A percentile compares a stretch with the other conserved stretches of the same genome.
Evolutionary conservation across 371 early-diverging fungal species (phyloP).

Genomic region (Nematocida ausubeli): DNA sequence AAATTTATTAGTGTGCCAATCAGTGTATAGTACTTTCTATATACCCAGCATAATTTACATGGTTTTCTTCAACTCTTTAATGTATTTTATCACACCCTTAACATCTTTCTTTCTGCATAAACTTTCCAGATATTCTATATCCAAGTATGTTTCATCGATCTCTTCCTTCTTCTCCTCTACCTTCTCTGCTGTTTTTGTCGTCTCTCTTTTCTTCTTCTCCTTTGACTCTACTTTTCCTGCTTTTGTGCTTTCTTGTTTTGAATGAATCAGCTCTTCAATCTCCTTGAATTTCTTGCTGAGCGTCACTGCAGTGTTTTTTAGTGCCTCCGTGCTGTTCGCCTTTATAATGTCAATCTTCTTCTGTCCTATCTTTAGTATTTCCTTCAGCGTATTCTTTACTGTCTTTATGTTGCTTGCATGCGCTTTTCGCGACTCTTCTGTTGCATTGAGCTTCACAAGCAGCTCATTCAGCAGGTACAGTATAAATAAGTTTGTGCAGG

Average conservation of each 20-base stretch:
- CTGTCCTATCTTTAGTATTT: slow-evolving; percentile 8
- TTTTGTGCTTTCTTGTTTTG: neutral
- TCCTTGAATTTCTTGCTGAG: slow-evolving; percentile 21
- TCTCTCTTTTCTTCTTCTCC: neutral
- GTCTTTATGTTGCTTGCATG: neutral
- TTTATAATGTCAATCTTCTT: slow-evolving; percentile 4
- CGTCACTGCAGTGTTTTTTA: slow-evolving; percentile 7
- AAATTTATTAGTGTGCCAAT: no score
- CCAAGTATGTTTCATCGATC: slow-evolving; percentile 16
- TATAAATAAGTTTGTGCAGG: slow-evolving; percentile 30
- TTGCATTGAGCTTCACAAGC: neutral
- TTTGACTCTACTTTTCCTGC: neutral
- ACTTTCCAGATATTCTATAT: slow-evolving; percentile 42
- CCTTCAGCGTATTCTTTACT: neutral
- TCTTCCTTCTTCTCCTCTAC: neutral
- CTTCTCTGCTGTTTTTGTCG: neutral
- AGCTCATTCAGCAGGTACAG: slow-evolving; percentile 48
- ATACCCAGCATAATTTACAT: neutral
- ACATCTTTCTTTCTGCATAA: slow-evolving; percentile 41
- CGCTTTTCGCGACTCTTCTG: neutral
- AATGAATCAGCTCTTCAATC: slow-evolving; percentile 18
- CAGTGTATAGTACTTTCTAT: neutral
- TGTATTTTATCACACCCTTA: slow-evolving; percentile 22
- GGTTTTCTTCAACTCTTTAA: slow-evolving; percentile 27
- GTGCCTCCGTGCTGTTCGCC: neutral